phyloP scores from a whole-genome alignment of 2,329 filamentous ascomycete genomes.

The Elsinoe fawcettii region DNA sequence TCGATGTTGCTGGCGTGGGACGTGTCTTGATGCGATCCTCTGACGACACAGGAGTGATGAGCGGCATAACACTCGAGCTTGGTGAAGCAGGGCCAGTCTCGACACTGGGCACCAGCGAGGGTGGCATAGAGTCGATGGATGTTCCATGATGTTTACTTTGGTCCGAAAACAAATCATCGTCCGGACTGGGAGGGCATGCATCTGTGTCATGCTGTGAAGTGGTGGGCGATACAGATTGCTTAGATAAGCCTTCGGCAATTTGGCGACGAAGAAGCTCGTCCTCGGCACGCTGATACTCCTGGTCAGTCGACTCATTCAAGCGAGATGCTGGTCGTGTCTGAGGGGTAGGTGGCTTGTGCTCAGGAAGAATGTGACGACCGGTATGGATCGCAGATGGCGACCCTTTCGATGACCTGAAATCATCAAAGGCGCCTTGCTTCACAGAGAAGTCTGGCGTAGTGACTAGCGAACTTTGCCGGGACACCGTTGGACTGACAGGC shows the following conservation, averaged over 20 bases:
- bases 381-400: conserved; percentile 19
- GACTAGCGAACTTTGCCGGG: conserved; percentile 19
- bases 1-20: conserved; percentile 42
- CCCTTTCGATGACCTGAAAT: conserved; percentile 22
- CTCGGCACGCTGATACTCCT: conserved; percentile 28
- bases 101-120: neutral
- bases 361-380: conserved; percentile 21
- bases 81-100: conserved; percentile 35
- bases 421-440: conserved; percentile 12
- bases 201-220: conserved; percentile 25
- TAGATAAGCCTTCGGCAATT: conserved; percentile 29
- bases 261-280: conserved; percentile 29
- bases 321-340: conserved; percentile 25
- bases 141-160: neutral
- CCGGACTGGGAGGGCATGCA: conserved; percentile 41
- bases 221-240: conserved; percentile 22
- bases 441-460: conserved; percentile 16
- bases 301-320: conserved; percentile 26
- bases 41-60: conserved; percentile 20
- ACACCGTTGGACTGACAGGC: conserved; percentile 25
- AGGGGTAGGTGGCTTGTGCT: conserved; percentile 14
- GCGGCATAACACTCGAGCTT: conserved; percentile 13
- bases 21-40: conserved; percentile 33
- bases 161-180: conserved; percentile 30
- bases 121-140: conserved; percentile 2